Conservation (phyloP, 257 asterid genomes). For the Perilla frutescens region DNA sequence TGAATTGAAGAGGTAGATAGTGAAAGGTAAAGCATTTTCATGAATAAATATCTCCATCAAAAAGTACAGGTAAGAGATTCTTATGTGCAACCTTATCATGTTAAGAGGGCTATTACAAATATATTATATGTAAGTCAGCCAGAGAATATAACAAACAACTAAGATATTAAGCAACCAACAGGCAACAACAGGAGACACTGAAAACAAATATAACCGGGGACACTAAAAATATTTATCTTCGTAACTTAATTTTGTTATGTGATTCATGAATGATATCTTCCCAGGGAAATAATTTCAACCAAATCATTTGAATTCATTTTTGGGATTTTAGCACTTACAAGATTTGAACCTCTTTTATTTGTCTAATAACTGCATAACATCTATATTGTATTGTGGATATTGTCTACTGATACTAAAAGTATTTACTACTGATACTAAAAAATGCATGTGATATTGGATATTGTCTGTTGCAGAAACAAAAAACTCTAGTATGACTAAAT, state of each 20-base stretch:
- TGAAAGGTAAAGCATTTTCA: not conserved
- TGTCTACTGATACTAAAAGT: too few relatives aligned
- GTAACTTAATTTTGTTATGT: not conserved
- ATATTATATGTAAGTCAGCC: conserved; percentile 3
- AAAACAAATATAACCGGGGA: not conserved
- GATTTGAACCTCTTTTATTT: not conserved
- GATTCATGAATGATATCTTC: not conserved
- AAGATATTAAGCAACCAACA: not conserved
- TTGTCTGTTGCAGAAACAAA: not conserved
- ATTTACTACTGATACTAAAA: too few relatives aligned
- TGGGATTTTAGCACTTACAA: not conserved
- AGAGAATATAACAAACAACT: conserved; percentile 1
- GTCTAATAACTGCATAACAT: not conserved
- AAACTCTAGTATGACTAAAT: not conserved
- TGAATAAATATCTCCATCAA: not conserved
- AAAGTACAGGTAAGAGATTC: conserved; percentile 6
- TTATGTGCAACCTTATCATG: not conserved
- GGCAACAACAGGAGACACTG: not conserved
- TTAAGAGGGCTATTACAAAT: not conserved
- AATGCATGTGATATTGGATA: not conserved
- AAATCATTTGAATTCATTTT: too few relatives aligned
- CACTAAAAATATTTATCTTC: not conserved
- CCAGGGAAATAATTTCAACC: not conserved
- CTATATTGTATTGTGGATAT: too few relatives aligned
- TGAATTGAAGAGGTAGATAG: not conserved